These are phyloP conservation scores for Hydrangea macrophylla DNA, from an alignment of 148 eudicot genomes.

Conservation along the genomic window DNA sequence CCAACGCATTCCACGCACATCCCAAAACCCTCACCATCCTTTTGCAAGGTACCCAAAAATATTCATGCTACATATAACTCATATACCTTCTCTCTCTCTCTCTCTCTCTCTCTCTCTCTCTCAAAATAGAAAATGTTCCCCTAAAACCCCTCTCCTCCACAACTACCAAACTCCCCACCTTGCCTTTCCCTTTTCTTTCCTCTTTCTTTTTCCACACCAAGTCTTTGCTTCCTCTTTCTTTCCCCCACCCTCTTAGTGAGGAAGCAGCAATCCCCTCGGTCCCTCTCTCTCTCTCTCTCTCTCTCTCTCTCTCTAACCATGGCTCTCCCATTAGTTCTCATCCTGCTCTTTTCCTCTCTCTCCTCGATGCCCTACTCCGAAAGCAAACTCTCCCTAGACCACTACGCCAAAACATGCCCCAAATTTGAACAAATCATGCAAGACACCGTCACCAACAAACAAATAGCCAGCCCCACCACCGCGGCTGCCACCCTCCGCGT, in stretches of 20 bases:
- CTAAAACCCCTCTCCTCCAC: conserved; percentile 8
- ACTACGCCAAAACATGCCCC: conserved; percentile 10
- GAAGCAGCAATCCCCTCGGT: not conserved
- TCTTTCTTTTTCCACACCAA: not conserved
- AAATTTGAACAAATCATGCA: conserved; percentile 1
- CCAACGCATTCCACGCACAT: no score
- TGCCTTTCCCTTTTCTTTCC: not conserved
- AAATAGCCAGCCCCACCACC: conserved; percentile 27
- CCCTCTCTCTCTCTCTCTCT: not conserved
- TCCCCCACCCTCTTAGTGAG: not conserved
- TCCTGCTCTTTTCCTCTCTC: not conserved
- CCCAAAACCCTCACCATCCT: no score
- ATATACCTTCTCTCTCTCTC: no score
- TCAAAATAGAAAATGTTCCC: conserved; percentile 1
- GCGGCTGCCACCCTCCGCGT: conserved; percentile 38
- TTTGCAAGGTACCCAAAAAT: no score
- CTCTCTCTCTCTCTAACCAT: not conserved
- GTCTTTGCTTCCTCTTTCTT: not conserved
- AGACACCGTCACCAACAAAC: conserved; percentile 6
- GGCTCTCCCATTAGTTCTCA: not conserved
- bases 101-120: not conserved
- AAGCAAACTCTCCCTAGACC: not conserved
- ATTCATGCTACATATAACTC: no score
- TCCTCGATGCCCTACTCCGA: not conserved
- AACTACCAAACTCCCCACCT: no score